Evolutionary conservation across 345 rosid genomes (phyloP).

Genomic region (Camelina hispida): DNA sequence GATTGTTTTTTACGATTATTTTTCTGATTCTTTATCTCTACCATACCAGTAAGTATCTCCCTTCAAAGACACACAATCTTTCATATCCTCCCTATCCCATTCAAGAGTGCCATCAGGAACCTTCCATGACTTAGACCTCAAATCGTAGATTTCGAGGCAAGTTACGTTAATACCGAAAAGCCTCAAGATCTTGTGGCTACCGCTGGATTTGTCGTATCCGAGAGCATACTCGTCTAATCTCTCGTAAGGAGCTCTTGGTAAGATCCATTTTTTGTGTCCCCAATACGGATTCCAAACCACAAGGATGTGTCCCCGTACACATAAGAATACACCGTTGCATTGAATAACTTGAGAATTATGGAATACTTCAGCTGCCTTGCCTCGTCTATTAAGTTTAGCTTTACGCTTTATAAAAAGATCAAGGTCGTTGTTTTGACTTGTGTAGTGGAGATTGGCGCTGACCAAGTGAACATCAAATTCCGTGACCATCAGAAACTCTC

Average conservation of each 20-base stretch:
- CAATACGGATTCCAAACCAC: slow-evolving; percentile 27
- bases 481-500: not conserved
- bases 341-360: not conserved
- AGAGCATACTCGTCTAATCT: not conserved
- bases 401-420: not conserved
- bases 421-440: not conserved
- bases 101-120: not conserved
- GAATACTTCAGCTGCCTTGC: not conserved
- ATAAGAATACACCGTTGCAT: slow-evolving; percentile 17
- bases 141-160: not conserved
- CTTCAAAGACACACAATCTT: too few species aligned
- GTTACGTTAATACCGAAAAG: not conserved
- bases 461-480: not conserved
- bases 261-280: slow-evolving; percentile 17
- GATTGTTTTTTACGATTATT: too few species aligned
- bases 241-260: not conserved
- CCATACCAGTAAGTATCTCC: too few species aligned
- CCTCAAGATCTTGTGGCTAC: slow-evolving; percentile 19
- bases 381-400: not conserved
- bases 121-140: slow-evolving; percentile 9
- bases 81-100: too few species aligned
- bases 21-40: too few species aligned
- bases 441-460: not conserved
- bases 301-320: not conserved
- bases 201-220: slow-evolving; percentile 9